A percentile compares a stretch with the other conserved stretches of the same genome.
Evolutionary conservation across 345 rosid genomes (phyloP).

Genomic region (Geranium brycei): DNA sequence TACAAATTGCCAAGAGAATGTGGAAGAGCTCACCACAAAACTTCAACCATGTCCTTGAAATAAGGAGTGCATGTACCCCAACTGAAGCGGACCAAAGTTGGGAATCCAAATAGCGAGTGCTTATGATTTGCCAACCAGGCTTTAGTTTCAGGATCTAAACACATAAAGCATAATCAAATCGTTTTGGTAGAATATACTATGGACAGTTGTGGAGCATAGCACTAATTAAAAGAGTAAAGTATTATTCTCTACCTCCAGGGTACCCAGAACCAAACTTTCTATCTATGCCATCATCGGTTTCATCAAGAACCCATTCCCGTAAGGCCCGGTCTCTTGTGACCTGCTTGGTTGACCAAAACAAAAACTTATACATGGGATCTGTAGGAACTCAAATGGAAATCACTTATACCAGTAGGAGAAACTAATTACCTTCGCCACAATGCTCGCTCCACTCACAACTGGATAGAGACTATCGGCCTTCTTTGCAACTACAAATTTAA

Average conservation of each 20-base stretch:
- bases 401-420: neutral
- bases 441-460: constrained; percentile 91
- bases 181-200: neutral
- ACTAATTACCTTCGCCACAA: constrained; percentile 78
- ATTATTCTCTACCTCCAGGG: constrained; percentile 60
- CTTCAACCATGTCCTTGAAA: constrained; percentile 53
- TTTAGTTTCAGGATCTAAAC: constrained; percentile 76
- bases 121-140: constrained; percentile 70
- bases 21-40: constrained; percentile 44
- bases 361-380: neutral
- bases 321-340: constrained; percentile 88
- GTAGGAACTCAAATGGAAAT: neutral
- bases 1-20: no score
- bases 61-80: constrained; percentile 84
- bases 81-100: constrained; percentile 81
- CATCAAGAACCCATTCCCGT: constrained; percentile 70
- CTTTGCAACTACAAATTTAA: constrained; percentile 84
- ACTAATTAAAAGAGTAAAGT: neutral
- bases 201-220: neutral
- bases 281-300: constrained; percentile 54
- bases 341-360: constrained; percentile 21
- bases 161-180: constrained; percentile 10
- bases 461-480: constrained; percentile 96
- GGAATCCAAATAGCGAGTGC: constrained; percentile 79
- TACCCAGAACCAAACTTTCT: constrained; percentile 91